Evolutionary conservation across 768 basidiomycete genomes (phyloP), one percentile per base, ranked within the genome.

Genomic region (Russula olivacea): DNA sequence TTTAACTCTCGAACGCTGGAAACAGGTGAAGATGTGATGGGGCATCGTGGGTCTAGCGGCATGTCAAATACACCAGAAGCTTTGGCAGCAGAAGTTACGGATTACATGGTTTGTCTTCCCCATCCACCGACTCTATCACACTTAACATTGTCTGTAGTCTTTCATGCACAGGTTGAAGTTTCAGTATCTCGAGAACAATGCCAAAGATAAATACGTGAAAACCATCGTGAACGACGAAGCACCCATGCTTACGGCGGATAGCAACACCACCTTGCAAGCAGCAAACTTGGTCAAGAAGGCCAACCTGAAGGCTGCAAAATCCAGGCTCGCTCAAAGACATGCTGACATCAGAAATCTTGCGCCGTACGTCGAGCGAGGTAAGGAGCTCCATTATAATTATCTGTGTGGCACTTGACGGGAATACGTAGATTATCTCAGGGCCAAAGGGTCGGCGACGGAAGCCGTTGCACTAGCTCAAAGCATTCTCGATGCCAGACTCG

Each of bases 161-260:
- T 89, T 85, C 68, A 76, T 93, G 21, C 80, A 87, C 25, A 90
- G 90, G 69, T 82, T 94, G 30, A 95, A 95, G 74, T 93, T 91
- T 70, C 88, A 90, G 66, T 93, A 92, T 71, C 76, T 93, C 19
- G 91, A 96, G 69, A 90, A 93, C 72, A 90, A 93, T 67, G 90
- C 93, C 3, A 96, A 95, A 71, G 85, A 91, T 69, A 86, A 88
- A 73, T 95, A 94, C 70, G 80, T 93, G 68, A 88, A 88, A 72
- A 86, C 85, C 0, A 93, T 95, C 68, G 87, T 93, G 54, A 90
- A 86, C 71, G 88, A 91, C 68, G 90, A 94, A 61, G 89, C 91
- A 0, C 88, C 88, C 2, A 83, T 86, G 62, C 83, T 93, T 45
- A 88, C 87, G 6, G 84, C 84, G 9, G 87, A 87, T n/a, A 86